These are phyloP conservation scores for Delitschia confertaspora DNA, from an alignment of 495 filamentous ascomycete species.

Conservation along the genomic window DNA sequence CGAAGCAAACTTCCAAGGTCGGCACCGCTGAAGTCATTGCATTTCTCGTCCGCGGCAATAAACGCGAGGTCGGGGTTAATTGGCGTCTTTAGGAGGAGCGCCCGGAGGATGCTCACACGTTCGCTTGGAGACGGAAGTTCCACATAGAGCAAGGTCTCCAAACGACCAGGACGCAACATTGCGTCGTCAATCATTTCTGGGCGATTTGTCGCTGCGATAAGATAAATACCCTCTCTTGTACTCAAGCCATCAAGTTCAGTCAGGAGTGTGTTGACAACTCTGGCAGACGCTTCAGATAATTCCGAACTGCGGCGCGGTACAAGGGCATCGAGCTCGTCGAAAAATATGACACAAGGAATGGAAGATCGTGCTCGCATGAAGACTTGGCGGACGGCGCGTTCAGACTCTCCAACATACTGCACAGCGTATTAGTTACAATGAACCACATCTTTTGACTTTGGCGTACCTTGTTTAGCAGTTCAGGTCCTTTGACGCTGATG, in stretches of 20 bases:
- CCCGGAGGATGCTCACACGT: constrained; percentile 75
- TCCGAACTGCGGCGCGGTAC: constrained; percentile 77
- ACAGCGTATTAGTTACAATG: not conserved
- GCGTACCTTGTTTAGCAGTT: constrained; percentile 69
- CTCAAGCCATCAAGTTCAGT: constrained; percentile 88
- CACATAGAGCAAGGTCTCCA: constrained; percentile 84
- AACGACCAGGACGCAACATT: constrained; percentile 83
- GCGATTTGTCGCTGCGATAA: constrained; percentile 89
- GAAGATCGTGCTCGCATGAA: constrained; percentile 81
- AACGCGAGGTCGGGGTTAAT: constrained; percentile 40
- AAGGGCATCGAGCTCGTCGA: constrained; percentile 91
- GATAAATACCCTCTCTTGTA: constrained; percentile 78
- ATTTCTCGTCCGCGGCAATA: constrained; percentile 52
- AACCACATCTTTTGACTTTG: not conserved
- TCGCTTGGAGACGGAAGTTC: constrained; percentile 74
- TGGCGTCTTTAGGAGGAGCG: constrained; percentile 60
- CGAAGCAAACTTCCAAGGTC: constrained; percentile 72
- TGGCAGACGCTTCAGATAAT: constrained; percentile 69
- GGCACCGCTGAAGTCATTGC: constrained; percentile 82
- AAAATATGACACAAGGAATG: constrained; percentile 91
- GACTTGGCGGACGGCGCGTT: constrained; percentile 84
- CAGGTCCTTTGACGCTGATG: constrained; percentile 94
- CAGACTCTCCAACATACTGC: constrained; percentile 82
- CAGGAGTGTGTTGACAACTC: constrained; percentile 93
- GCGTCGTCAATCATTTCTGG: constrained; percentile 95